A percentile compares a stretch with the other conserved stretches of the same genome.
Evolutionary conservation across 2,329 filamentous ascomycete genomes (phyloP).

Genomic region (Chrysoporthe cubensis): DNA sequence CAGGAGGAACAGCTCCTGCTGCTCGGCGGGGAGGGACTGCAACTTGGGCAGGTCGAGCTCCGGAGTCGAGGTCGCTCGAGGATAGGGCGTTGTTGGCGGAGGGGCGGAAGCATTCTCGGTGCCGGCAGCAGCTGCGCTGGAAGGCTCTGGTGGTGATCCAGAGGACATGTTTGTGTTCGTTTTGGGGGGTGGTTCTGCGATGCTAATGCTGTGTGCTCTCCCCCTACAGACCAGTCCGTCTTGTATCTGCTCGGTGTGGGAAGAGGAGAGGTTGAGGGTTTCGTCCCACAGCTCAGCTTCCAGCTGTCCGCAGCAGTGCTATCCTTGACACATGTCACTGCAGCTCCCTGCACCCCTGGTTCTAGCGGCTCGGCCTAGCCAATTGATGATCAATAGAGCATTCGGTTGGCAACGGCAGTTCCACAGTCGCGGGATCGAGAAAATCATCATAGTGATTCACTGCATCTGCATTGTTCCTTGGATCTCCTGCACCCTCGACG

Average conservation of each 20-base stretch:
- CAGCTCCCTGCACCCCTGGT: conserved; percentile 20
- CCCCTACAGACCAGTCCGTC: conserved; percentile 15
- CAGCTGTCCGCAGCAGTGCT: conserved; percentile 28
- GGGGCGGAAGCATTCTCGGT: conserved; percentile 36
- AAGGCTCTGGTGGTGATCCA: conserved; percentile 28
- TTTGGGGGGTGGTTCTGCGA: conserved; percentile 1
- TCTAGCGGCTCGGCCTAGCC: conserved; percentile 22
- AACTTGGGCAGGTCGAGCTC: conserved; percentile 92
- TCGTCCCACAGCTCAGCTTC: conserved; percentile 18
- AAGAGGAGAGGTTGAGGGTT: conserved; percentile 10
- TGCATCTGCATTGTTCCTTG: conserved; percentile 13
- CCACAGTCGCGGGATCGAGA: conserved; percentile 22
- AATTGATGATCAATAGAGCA: conserved; percentile 14
- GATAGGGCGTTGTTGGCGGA: conserved; percentile 27
- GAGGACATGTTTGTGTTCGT: conserved; percentile 29
- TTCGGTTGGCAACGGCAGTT: conserved; percentile 24
- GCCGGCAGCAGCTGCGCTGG: conserved; percentile 34
- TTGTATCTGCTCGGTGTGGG: conserved; percentile 9
- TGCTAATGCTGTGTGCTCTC: conserved; percentile 17
- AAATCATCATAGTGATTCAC: conserved; percentile 12
- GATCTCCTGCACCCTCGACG: conserved; percentile 10
- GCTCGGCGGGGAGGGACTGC: conserved; percentile 85
- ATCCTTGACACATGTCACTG: conserved; percentile 25
- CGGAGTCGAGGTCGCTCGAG: conserved; percentile 51
- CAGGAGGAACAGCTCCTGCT: conserved; percentile 92